Base-by-base conservation (phyloP, 2,329 filamentous ascomycete species). In the Diaporthe nobilis region DNA sequence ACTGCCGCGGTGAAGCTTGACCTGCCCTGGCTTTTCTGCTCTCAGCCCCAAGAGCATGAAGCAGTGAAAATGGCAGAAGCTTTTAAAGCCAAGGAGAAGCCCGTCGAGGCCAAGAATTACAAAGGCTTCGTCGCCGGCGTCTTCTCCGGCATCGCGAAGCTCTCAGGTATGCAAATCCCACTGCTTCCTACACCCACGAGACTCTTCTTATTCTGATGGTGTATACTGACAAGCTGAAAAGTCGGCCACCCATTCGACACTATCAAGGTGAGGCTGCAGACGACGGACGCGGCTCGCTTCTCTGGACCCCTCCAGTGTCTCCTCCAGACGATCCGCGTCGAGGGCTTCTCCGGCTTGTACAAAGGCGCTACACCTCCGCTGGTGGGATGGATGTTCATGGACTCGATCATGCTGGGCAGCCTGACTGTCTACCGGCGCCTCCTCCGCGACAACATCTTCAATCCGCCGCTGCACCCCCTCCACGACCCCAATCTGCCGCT, bases 121-220 rank as follows among this genome's bases (percentile, higher is more conserved):
- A 96, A 95, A 81, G 97, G 96, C n/a, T 99, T 98, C 83, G 95
- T 98, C 39, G 97, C 95, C 0, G 97, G 97, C n/a, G 92, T 98
- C 9, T 98, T 98, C 82, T 98, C 95, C 51, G 97, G 97, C 34
- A 93, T 98, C 81, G 93, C 96, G 75, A 98, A 98, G 86, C 87
- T 98, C 75, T 92, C 91, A 81, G 95, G 95, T 96, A 85, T 80
- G 90, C 85, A 61, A 31, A 44, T 57, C 22, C 74, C 31, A 44
- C 42, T 44, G n/a, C n/a, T 5, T 34, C 39, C 34, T 17, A 25
- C 34, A 49, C 9, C 20, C 60, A 57, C 4, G 10, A 47, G 44
- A 71, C 39, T 58, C 44, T 47, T 15, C n/a, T 60, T n/a, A 28
- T 17, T 47, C 3, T 31, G 10, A 49, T 20, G 13, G 13, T 7